A percentile compares a stretch with the other conserved stretches of the same genome.
Conservation (phyloP, 225 moss, liverwort and hornwort species). For the Physcomitrium patens region DNA sequence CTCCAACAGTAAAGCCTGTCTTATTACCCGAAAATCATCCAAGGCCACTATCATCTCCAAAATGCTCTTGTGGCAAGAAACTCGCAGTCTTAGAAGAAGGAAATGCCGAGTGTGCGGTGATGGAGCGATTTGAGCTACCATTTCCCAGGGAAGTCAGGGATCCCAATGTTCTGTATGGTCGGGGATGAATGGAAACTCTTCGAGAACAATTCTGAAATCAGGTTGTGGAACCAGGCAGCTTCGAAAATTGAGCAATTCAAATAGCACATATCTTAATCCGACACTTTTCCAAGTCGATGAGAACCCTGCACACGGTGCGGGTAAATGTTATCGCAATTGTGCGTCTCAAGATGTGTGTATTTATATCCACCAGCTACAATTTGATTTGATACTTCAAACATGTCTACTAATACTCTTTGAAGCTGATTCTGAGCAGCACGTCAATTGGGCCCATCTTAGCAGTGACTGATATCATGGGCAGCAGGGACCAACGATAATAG, state of each 20-base stretch:
- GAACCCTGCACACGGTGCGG: no score
- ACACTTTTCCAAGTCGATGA: not conserved
- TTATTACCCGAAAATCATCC: constrained; percentile 18
- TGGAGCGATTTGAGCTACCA: constrained; percentile 69
- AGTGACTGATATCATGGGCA: no score
- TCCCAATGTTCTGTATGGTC: constrained; percentile 69
- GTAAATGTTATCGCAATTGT: no score
- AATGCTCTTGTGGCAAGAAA: constrained; percentile 69
- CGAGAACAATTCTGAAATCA: constrained; percentile 18
- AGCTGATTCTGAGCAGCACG: no score
- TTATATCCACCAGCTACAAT: no score
- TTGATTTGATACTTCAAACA: no score
- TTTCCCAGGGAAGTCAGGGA: constrained; percentile 58
- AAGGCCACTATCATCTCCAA: constrained; percentile 24
- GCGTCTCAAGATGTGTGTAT: no score
- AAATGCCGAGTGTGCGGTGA: constrained; percentile 57
- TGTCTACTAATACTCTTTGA: no score
- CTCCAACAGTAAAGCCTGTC: constrained; percentile 24
- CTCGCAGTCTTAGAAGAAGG: constrained; percentile 60
- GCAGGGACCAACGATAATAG: no score
- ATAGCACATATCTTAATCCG: not conserved
- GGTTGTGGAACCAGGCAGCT: not conserved
- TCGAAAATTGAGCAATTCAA: not conserved
- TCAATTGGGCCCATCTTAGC: no score
- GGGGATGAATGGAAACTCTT: constrained; percentile 40